phyloP scores from a whole-genome alignment of 78 protist species.

The Capsaspora owczarzaki region DNA sequence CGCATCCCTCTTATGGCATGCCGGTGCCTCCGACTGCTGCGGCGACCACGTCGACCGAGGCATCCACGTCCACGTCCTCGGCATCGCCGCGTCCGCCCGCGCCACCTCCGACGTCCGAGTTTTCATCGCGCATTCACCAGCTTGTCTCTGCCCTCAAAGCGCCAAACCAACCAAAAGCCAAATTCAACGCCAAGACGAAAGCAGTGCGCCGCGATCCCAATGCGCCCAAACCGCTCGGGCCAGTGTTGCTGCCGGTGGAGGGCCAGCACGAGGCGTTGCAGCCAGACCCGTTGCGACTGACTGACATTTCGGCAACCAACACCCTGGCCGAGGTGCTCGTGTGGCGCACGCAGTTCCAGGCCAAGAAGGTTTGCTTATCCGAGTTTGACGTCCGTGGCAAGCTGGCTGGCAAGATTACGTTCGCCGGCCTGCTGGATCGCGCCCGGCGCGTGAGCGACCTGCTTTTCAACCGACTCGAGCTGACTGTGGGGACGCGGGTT shows the following conservation, averaged over 20 bases:
- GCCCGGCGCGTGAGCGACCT: neutral
- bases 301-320: neutral
- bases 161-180: neutral
- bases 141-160: neutral
- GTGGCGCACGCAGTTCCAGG: neutral
- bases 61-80: no score
- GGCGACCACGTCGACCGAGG: no score
- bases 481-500: neutral
- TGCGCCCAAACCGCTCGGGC: neutral
- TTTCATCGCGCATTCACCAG: neutral
- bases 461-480: neutral
- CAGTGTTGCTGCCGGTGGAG: neutral
- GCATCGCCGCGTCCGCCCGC: neutral
- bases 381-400: neutral
- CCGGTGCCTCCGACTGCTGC: neutral
- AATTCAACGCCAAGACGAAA: neutral
- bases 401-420: neutral
- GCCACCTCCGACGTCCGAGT: neutral
- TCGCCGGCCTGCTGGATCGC: neutral
- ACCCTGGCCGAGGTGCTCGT: neutral
- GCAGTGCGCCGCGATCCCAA: neutral
- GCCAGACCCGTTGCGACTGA: neutral
- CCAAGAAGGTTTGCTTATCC: neutral
- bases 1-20: neutral
- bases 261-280: neutral